Percentiles rank a stretch among this genome's conserved stretches.
These are phyloP conservation scores for Novymonas esmeraldas DNA, from an alignment of 208 protist species.

Conservation along the genomic window DNA sequence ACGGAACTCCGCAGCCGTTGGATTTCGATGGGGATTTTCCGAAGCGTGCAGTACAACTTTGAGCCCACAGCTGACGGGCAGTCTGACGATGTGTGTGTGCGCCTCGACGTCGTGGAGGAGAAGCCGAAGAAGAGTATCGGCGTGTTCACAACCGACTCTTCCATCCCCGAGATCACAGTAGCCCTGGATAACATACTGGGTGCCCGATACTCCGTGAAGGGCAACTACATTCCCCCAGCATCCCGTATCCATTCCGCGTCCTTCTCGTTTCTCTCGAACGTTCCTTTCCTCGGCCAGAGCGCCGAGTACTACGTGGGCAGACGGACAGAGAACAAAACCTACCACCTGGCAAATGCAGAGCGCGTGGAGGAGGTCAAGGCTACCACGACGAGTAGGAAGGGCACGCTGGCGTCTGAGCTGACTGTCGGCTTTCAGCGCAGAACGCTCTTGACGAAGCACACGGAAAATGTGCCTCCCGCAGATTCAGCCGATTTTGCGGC, in stretches of 20 bases:
- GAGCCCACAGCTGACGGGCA: conserved; percentile 76
- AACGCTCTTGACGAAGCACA: conserved; percentile 56
- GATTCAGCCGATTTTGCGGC: conserved; percentile 52
- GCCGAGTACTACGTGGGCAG: conserved; percentile 78
- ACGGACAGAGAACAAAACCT: conserved; percentile 65
- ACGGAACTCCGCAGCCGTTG: conserved; percentile 60
- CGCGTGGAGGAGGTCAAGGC: conserved; percentile 76
- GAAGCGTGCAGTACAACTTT: conserved; percentile 80
- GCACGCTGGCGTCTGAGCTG: conserved; percentile 52
- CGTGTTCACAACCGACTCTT: conserved; percentile 84
- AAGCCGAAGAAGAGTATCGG: conserved; percentile 75
- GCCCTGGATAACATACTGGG: conserved; percentile 79
- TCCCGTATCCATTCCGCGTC: conserved; percentile 76
- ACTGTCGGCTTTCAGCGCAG: conserved; percentile 77
- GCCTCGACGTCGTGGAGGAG: conserved; percentile 71
- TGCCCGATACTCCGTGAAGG: conserved; percentile 73
- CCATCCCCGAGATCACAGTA: conserved; percentile 72
- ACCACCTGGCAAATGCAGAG: conserved; percentile 66
- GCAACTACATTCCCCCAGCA: conserved; percentile 83
- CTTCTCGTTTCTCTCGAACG: conserved; percentile 77
- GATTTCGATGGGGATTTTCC: conserved; percentile 70
- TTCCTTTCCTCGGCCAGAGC: conserved; percentile 74
- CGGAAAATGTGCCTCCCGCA: conserved; percentile 34
- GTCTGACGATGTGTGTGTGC: conserved; percentile 73
- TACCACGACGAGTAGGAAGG: conserved; percentile 55